phyloP scores from a whole-genome alignment of 257 asterid genomes.

The Lycium barbarum region DNA sequence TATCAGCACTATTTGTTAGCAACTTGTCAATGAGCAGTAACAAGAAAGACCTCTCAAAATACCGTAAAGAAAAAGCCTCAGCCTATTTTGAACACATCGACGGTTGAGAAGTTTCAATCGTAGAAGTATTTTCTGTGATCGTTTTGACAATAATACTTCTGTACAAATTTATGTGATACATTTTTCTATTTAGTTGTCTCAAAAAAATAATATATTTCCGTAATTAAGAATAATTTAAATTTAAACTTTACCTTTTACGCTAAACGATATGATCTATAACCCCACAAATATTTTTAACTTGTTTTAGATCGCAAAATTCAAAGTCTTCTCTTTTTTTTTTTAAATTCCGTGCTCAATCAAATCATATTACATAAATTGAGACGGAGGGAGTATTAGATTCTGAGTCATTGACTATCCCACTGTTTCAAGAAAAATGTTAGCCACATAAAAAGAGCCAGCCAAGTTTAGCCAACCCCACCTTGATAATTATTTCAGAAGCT shows the following conservation, averaged over 20 bases:
- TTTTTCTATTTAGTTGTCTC: too few relatives aligned
- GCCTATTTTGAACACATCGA: background rate
- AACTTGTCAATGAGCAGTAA: background rate
- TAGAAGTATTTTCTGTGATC: background rate
- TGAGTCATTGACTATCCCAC: background rate
- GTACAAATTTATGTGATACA: background rate
- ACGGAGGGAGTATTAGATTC: background rate
- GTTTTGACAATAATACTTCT: background rate
- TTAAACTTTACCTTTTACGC: too few relatives aligned
- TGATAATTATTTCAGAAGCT: background rate
- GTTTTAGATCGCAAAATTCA: too few relatives aligned
- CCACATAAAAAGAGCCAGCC: background rate
- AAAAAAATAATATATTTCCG: too few relatives aligned
- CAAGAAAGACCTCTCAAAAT: background rate
- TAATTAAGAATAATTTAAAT: too few relatives aligned
- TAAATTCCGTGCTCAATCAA: too few relatives aligned
- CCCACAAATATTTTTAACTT: too few relatives aligned
- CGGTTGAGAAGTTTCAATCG: background rate
- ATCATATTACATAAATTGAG: too few relatives aligned
- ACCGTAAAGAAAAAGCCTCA: background rate
- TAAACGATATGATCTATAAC: too few relatives aligned
- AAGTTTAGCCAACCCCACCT: background rate
- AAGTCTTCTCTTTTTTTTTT: too few relatives aligned
- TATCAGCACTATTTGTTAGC: background rate
- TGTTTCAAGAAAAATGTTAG: background rate